These are phyloP conservation scores for Eucalyptus grandis DNA, from an alignment of 345 rosid genomes.

Conservation along the genomic window DNA sequence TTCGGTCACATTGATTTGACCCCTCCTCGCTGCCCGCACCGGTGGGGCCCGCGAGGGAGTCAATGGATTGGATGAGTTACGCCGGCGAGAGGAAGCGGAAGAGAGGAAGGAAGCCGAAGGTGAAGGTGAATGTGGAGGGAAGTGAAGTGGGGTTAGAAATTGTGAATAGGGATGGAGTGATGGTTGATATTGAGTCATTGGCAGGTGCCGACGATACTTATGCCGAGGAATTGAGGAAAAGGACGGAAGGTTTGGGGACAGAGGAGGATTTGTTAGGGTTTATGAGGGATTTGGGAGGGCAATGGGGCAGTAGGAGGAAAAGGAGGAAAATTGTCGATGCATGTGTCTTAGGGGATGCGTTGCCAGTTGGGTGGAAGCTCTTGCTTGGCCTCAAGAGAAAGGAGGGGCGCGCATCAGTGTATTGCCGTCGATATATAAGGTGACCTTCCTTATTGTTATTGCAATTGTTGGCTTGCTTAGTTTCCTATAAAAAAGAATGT, in stretches of 20 bases:
- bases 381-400: slow-evolving; percentile 59
- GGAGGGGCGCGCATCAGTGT: slow-evolving; percentile 56
- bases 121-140: slow-evolving; percentile 1
- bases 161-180: slow-evolving; percentile 34
- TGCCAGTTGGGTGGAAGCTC: slow-evolving; percentile 73
- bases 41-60: background rate
- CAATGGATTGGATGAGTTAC: background rate
- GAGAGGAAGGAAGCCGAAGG: slow-evolving; percentile 43
- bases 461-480: background rate
- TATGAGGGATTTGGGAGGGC: slow-evolving; percentile 46
- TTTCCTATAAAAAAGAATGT: background rate
- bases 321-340: slow-evolving; percentile 81
- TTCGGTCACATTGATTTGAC: slow-evolving; percentile 14
- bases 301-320: slow-evolving; percentile 80
- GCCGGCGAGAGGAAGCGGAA: slow-evolving; percentile 41
- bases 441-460: background rate
- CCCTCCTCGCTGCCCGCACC: slow-evolving; percentile 3
- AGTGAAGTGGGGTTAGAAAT: slow-evolving; percentile 19
- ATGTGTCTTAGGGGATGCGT: slow-evolving; percentile 27
- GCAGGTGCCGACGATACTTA: slow-evolving; percentile 37
- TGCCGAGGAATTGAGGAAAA: slow-evolving; percentile 37
- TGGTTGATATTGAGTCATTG: slow-evolving; percentile 29
- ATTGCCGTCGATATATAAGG: slow-evolving; percentile 69
- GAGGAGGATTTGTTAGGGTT: slow-evolving; percentile 57
- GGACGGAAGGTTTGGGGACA: slow-evolving; percentile 37